Percentiles rank a stretch among this genome's conserved stretches.
Evolutionary conservation across 257 asterid species (phyloP).

Genomic region (Gentiana straminea): DNA sequence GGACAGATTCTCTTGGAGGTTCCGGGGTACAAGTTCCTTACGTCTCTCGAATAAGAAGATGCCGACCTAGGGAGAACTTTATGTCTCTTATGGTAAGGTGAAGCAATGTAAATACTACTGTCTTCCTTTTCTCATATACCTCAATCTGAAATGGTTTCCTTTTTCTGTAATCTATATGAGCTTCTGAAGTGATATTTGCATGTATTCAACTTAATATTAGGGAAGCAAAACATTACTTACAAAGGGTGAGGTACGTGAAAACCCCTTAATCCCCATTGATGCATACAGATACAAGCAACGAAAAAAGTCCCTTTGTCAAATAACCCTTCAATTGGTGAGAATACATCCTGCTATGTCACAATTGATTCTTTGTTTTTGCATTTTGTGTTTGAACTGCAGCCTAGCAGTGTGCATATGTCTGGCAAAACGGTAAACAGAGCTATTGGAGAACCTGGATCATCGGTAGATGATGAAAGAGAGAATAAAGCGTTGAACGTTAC

Average conservation of each 20-base stretch:
- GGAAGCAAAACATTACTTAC: too few relatives aligned
- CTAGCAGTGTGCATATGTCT: constrained; percentile 26
- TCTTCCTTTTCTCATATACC: too few relatives aligned
- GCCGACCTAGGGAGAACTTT: constrained; percentile 90
- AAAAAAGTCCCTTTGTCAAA: too few relatives aligned
- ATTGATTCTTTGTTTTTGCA: constrained; percentile 18
- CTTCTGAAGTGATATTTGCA: too few relatives aligned
- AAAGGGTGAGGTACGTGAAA: too few relatives aligned
- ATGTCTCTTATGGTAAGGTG: constrained; percentile 62
- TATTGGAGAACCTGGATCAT: constrained; percentile 15
- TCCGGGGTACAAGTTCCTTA: constrained; percentile 77
- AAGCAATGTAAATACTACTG: neutral
- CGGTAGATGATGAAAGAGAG: constrained; percentile 17
- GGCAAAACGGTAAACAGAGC: constrained; percentile 25
- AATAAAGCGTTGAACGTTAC: constrained; percentile 13
- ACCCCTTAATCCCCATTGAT: too few relatives aligned
- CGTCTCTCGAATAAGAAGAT: constrained; percentile 71
- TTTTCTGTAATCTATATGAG: too few relatives aligned
- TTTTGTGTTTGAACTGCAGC: constrained; percentile 38
- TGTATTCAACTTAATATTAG: too few relatives aligned
- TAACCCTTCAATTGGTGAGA: too few relatives aligned
- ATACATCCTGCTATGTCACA: too few relatives aligned
- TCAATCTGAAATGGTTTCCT: too few relatives aligned
- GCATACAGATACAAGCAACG: too few relatives aligned
- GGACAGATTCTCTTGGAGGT: constrained; percentile 83